Evolutionary conservation across 225 moss, liverwort and hornwort genomes (phyloP).

Genomic region (Lunularia cruciata): DNA sequence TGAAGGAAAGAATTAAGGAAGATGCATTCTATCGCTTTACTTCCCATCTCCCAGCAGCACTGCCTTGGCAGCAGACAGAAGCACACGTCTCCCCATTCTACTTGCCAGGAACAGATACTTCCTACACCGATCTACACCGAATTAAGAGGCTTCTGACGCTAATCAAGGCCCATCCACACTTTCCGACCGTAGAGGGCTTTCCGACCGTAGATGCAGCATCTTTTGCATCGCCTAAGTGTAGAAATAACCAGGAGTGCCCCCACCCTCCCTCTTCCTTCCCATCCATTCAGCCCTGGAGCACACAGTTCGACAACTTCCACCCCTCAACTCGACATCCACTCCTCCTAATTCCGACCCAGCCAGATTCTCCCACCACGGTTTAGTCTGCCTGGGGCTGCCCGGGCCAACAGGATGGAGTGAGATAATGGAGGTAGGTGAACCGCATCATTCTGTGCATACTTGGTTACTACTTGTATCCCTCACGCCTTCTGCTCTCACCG

Average conservation of each 20-base stretch:
- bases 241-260: too few species aligned
- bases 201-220: too few species aligned
- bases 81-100: background rate
- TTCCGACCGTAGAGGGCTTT: too few species aligned
- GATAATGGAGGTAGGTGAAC: conserved; percentile 15
- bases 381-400: too few species aligned
- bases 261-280: background rate
- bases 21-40: too few species aligned
- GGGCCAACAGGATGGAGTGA: background rate
- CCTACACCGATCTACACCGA: too few species aligned
- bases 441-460: conserved; percentile 1
- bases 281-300: background rate
- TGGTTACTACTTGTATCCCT: background rate
- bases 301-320: background rate
- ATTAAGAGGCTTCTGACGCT: too few species aligned
- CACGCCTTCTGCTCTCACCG: background rate
- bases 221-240: too few species aligned
- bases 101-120: background rate
- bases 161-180: too few species aligned
- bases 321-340: background rate
- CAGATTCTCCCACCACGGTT: background rate
- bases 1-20: too few species aligned
- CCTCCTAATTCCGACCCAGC: background rate
- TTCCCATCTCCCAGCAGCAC: background rate
- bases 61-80: background rate